Base-by-base conservation (phyloP, 805 yeast species). In the Candida broadrunensis region DNA sequence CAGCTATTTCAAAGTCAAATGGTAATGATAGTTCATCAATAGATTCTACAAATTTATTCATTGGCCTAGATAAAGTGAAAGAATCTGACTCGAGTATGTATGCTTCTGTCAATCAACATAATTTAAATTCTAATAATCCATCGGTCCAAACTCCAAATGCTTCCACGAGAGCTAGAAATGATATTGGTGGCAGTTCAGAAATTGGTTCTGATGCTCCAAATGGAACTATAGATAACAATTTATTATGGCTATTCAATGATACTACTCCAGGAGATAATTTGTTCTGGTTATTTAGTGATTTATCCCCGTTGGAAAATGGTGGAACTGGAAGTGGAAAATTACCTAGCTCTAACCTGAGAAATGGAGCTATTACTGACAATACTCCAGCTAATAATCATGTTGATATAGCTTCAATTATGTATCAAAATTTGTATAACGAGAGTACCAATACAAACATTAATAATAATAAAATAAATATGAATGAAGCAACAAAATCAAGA, bases 171-270 rank as follows among this genome's bases (percentile, higher is more conserved):
- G 11, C 19, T 35, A 21, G 21, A 15, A 21, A 34, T 23, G 29
- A 23, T 24, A n/a, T 27, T 15, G 18, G 29, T 15, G 24, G 25
- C n/a, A n/a, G n/a, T n/a, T n/a, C n/a, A n/a, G n/a, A n/a, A n/a
- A n/a, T n/a, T n/a, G 25, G 33, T n/a, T 15, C 30, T 2, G 18
- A 15, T 26, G 13, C 42, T 29, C 16, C 29, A 13, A 14, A 26
- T 17, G 35, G 34, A 26, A 25, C 26, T 14, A 33, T 35, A 9
- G 43, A 39, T 19, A 32, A 35, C 19, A 30, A 39, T 32, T 39
- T 39, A 36, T 35, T 30, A 25, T 39, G 43, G 43, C 21, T 39
- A 19, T 39, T 39, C 20, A 39, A 39, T 24, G 43, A 39, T 35
- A 31, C 29, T 14, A 18, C 35, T 7, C 43, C 43, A 21, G 27